phyloP scores from a whole-genome alignment of 2,329 filamentous ascomycete species.

The Herpotrichia juniperi region DNA sequence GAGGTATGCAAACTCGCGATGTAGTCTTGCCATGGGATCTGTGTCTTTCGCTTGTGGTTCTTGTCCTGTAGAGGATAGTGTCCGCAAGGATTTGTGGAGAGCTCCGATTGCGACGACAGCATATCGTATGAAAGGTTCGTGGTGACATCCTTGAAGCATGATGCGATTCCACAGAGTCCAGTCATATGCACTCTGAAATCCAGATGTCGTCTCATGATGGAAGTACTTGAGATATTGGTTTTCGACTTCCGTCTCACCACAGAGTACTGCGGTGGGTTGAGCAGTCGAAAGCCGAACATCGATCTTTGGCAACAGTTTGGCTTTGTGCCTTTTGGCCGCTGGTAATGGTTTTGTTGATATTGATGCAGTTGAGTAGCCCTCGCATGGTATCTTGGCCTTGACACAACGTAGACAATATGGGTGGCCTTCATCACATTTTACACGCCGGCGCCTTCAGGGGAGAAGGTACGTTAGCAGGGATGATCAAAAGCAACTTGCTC shows the following conservation, averaged over 20 bases:
- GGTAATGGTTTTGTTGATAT: neutral
- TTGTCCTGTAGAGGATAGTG: neutral
- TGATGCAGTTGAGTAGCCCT: slow-evolving; percentile 4
- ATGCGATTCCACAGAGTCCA: slow-evolving; percentile 20
- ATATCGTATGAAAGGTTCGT: slow-evolving; percentile 17
- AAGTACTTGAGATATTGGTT: slow-evolving; percentile 18
- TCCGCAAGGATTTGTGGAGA: slow-evolving; percentile 14
- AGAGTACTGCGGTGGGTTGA: slow-evolving; percentile 8
- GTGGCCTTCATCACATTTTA: slow-evolving; percentile 15
- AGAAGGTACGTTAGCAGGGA: neutral
- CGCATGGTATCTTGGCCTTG: slow-evolving; percentile 9
- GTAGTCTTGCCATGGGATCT: slow-evolving; percentile 12
- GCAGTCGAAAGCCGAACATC: slow-evolving; percentile 6
- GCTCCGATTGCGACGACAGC: slow-evolving; percentile 19
- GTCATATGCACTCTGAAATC: slow-evolving; percentile 17
- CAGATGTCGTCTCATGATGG: slow-evolving; percentile 17
- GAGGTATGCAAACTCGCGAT: slow-evolving; percentile 17
- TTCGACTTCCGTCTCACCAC: slow-evolving; percentile 16
- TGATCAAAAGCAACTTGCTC: neutral
- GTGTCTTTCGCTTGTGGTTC: neutral
- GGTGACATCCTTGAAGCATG: slow-evolving; percentile 16
- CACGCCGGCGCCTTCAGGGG: slow-evolving; percentile 7
- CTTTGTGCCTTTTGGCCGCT: neutral
- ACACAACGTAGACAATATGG: slow-evolving; percentile 12
- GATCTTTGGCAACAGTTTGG: slow-evolving; percentile 6